Conservation (phyloP, 2,329 filamentous ascomycete species). For the Botrytis paeoniae region DNA sequence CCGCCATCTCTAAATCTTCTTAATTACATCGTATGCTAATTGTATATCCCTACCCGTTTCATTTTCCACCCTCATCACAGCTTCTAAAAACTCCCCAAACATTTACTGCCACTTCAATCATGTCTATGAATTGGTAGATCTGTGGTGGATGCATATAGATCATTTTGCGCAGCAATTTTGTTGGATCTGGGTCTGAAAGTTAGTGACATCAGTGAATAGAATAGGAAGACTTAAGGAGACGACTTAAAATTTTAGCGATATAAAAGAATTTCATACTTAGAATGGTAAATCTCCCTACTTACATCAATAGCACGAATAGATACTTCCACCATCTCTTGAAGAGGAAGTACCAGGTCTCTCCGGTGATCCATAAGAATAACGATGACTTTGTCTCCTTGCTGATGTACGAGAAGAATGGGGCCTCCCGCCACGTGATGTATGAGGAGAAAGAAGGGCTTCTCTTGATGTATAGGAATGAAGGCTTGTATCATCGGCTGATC, state of each 20-base stretch:
- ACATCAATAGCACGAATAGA: not conserved
- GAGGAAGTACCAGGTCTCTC: not conserved
- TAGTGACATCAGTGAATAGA: no score
- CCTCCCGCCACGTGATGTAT: not conserved
- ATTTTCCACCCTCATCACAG: not conserved
- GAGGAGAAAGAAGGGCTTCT: not conserved
- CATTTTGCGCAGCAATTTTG: no score
- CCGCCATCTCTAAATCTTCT: not conserved
- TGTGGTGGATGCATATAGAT: no score
- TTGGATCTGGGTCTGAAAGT: no score
- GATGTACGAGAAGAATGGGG: not conserved
- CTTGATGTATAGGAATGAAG: not conserved
- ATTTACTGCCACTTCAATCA: not conserved
- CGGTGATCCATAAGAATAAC: not conserved
- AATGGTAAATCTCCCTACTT: fast-evolving
- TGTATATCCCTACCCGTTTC: not conserved
- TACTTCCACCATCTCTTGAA: not conserved
- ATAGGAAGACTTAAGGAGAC: no score
- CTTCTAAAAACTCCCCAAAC: not conserved
- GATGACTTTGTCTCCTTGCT: not conserved
- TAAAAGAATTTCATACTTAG: no score
- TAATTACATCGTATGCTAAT: not conserved
- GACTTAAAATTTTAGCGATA: no score
- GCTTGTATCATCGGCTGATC: not conserved
- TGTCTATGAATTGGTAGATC: no score